Evolutionary conservation across 768 basidiomycete genomes (phyloP), one percentile per base, ranked within the genome.

Genomic region (Peribolospora kevripleyi): DNA sequence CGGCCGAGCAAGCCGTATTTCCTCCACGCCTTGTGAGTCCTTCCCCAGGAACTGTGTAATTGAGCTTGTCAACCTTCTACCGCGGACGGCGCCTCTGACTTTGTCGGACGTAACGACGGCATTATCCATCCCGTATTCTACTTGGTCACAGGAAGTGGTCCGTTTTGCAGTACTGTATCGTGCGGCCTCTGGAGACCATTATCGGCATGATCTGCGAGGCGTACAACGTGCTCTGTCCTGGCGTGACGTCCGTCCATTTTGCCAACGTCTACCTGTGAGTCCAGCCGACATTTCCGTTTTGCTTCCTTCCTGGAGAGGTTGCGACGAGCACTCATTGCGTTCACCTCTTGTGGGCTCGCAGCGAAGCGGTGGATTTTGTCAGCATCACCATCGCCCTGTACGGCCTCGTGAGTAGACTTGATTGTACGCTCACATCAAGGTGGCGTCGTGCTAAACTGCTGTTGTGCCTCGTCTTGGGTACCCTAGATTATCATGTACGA

Each of bases 331-430:
- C 73, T 40, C 69, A 74, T 55, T 84, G 1, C 4, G 7, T 38
- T 3, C 25, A 5, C 4, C 46, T 69, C 59, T 84, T 84, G 5
- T 70, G 72, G 37, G 76, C 79, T 6, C 86, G 84, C 59, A 69
- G 87, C 43, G 75, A 79, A 57, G 73, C 71, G 2, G 70, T 86
- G 51, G 81, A 84, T 65, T 85, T 83, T 58, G 71, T 79, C 58
- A 84, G 82, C 60, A 88, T 90, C 64, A 81, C 79, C 78, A 64
- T 90, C 45, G 87, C 88, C 2, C 71, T 91, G 3, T 90, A 91
- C 62, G 88, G 85, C 6, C 70, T 93, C 6, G 55, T 57, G 6
- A 5, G 37, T 14, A 13, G 8, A 7, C 43, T 7, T 45, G 43
- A 45, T 25, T 25, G 25, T 25, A 25, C 25, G 25, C 25, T 25